Base-by-base conservation (phyloP, 2,329 filamentous ascomycete species). In the Xylaria sp. region DNA sequence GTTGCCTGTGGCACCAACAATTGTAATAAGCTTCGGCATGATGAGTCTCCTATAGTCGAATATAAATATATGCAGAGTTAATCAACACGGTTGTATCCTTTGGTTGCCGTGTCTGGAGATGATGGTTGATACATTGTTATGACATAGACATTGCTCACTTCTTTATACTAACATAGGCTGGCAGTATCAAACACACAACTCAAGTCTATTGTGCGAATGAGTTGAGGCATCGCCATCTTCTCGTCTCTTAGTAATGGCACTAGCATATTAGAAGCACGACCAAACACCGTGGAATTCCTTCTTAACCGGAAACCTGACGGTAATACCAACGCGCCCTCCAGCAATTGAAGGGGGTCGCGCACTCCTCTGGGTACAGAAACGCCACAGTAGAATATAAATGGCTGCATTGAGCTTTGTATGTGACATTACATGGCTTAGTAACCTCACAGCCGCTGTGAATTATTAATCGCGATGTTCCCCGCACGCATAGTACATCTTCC, bases 21-120 rank as follows among this genome's bases (percentile, higher is more conserved):
- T 38, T 33, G 66, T 68, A 55, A 68, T 39, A n/a, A 68, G 57
- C 25, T 66, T 68, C 25, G 66, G 47, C 65, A 67, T 67, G 20
- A 3, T 57, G 9, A 10, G 42, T 25, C 0, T 25, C 13, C 13
- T 58, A 10, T 7, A 39, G 11, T 38, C 29, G 17, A 17, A 17
- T 3, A n/a, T 22, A n/a, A 3, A 15, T 38, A 15, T 27, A 15
- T 1, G n/a, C n/a, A n/a, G n/a, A 29, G 13, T 45, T n/a, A 51
- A n/a, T 13, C 25, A 64, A 38, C 10, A 22, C 7, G 29, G 49
- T n/a, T 49, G 25, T 6, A 11, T 10, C 9, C 25, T 25, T 58
- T 36, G 56, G 10, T 2, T 42, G 31, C 5, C 10, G 22, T 20
- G 22, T 58, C 38, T 59, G 22, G 31, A 38, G 7, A 27, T 22